A percentile compares a stretch with the other conserved stretches of the same genome.
Evolutionary conservation across 257 asterid genomes (phyloP).

Genomic region (Solanum bulbocastanum): DNA sequence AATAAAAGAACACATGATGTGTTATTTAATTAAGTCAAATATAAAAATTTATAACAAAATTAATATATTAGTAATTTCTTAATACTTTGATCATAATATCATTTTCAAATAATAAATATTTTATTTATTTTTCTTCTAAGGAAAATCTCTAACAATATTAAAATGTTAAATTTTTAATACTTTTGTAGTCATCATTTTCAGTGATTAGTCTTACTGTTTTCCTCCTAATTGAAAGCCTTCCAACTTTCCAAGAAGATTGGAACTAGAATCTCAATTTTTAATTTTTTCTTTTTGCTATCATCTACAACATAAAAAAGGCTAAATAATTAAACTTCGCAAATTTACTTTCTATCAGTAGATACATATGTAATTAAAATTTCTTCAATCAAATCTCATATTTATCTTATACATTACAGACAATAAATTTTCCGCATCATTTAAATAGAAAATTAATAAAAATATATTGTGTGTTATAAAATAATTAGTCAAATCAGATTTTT

Average conservation of each 20-base stretch:
- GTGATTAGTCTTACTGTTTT: neutral
- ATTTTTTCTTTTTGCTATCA: no score
- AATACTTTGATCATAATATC: neutral
- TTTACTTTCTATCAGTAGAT: neutral
- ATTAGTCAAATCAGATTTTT: neutral
- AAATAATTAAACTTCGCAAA: neutral
- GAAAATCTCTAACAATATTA: neutral
- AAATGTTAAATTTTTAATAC: neutral
- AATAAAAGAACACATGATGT: neutral
- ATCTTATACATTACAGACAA: neutral
- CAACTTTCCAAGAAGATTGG: neutral
- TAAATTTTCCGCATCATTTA: no score
- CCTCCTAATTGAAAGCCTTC: neutral
- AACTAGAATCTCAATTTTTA: neutral
- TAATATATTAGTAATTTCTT: neutral
- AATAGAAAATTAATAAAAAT: neutral
- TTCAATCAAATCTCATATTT: neutral
- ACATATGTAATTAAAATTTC: neutral
- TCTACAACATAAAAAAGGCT: neutral
- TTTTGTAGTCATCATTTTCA: neutral
- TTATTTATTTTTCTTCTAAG: neutral
- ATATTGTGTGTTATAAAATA: no score
- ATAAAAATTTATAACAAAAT: neutral
- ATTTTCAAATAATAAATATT: neutral
- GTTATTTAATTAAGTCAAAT: neutral